Evolutionary conservation across 23 red algal species (phyloP), one percentile per base, ranked within the genome.

Genomic region (Chondrus crispus): DNA sequence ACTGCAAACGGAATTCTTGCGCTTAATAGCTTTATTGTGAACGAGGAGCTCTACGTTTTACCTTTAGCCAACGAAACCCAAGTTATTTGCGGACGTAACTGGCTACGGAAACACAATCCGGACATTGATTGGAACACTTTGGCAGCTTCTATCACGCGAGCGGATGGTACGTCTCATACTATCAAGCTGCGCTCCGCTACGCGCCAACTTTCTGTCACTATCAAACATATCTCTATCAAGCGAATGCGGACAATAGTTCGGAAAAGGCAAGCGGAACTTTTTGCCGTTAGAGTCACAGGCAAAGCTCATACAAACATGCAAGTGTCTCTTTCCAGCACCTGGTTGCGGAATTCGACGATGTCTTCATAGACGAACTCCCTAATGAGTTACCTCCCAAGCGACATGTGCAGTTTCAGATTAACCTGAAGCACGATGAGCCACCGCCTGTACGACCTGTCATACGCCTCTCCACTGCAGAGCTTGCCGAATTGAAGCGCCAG

Each of bases 101-200:
- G 64, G 82, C 58, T 86, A 30, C 62, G 62, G 5, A 13, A 72
- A 14, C 20, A 39, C 28, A 20, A 24, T 20, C 62, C 63, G 3
- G 1, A 24, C 13, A 36, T 86, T 19, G 63, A 86, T 33, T 86
- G 82, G 82, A 6, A 51, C 10, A 50, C 51, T 26, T 35, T 50
- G 20, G 47, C 13, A 18, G 40, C 72, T n/a, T 50, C 41, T 46
- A 52, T 86, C 82, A 86, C 68, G 64, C 82, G 82, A 47, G 63
- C 57, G 28, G 82, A 86, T 39, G 49, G 82, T 69, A 49, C 62
- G n/a, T n/a, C n/a, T n/a, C n/a, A n/a, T n/a, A n/a, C n/a, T n/a
- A n/a, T n/a, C n/a, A n/a, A n/a, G n/a, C n/a, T n/a, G n/a, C n/a
- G n/a, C n/a, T n/a, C n/a, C n/a, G n/a, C n/a, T n/a, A n/a, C n/a